Evolutionary conservation across 2,329 filamentous ascomycete genomes (phyloP).

Genomic region (Fonsecaea multimorphosa): DNA sequence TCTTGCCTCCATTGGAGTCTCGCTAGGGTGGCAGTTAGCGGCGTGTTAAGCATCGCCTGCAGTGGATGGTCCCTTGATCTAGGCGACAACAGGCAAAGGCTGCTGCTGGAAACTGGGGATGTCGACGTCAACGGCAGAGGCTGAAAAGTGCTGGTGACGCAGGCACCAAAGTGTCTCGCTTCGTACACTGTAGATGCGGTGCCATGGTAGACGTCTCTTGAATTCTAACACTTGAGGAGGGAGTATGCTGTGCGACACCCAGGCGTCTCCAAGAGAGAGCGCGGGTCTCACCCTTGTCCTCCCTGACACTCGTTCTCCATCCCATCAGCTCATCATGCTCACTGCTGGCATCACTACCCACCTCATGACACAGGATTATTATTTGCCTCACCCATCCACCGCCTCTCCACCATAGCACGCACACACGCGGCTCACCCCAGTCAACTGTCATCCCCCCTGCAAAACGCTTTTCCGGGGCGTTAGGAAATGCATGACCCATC

Average conservation of each 20-base stretch:
- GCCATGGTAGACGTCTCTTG: neutral
- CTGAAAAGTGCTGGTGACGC: constrained; percentile 9
- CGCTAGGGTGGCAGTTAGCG: constrained; percentile 8
- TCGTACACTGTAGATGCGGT: neutral
- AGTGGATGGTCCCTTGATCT: constrained; percentile 13
- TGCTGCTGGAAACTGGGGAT: constrained; percentile 9
- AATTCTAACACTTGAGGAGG: neutral
- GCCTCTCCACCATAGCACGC: neutral
- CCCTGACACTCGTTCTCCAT: neutral
- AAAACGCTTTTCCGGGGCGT: neutral
- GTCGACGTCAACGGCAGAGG: constrained; percentile 16
- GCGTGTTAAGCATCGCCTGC: neutral
- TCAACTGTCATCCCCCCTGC: constrained; percentile 3
- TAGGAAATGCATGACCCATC: neutral
- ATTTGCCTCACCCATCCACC: constrained; percentile 1
- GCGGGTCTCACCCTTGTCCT: neutral
- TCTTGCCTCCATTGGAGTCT: neutral
- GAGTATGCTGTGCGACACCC: neutral
- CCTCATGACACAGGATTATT: neutral
- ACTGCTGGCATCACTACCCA: neutral
- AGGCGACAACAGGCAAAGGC: constrained; percentile 17
- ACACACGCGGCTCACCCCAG: neutral
- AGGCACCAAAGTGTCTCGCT: constrained; percentile 6
- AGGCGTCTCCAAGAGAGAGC: neutral
- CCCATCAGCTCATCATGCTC: constrained; percentile 6